Base-by-base conservation (phyloP, 1,284 basidiomycete genomes). In the Apiotrichum porosum region DNA sequence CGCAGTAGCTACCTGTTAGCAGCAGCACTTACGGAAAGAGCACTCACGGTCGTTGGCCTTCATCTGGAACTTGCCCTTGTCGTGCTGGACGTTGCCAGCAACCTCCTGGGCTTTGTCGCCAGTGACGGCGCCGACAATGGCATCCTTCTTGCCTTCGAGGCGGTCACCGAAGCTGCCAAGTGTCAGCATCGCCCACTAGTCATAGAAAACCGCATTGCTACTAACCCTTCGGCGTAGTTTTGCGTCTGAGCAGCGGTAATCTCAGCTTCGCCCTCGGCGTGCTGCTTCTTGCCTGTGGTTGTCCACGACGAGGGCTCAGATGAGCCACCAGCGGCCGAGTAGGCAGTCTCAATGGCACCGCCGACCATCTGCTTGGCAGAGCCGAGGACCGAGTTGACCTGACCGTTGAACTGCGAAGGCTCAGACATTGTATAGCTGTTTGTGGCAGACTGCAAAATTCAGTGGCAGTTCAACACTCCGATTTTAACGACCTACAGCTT, bases 101-200 rank as follows among this genome's bases (percentile, higher is more conserved):
- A 68, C 60, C 65, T 86, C 78, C 66, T 86, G 80, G 28, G 75
- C 49, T 62, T 80, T 80, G 69, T 86, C 84, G 31, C 83, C 84
- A 14, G 76, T 79, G 32, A 85, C 54, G 5, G 84, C 80, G 23
- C 69, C 84, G 30, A 82, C 77, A 24, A 86, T 72, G 19, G 80
- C 74, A 58, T 86, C 83, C 57, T 81, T 81, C 75, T 84, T 85
- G 47, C 85, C 85, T 35, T 69, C 69, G 18, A 82, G 33, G 48
- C 80, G 79, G 66, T 86, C 84, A 8, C 72, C 47, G 4, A 74
- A 70, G 32, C 66, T 68, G 42, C 2, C n/a, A 9, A 10, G 4
- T 23, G 34, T 42, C 17, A 48, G 31, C n/a, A n/a, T n/a, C n/a
- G n/a, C n/a, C n/a, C n/a, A n/a, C n/a, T n/a, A n/a, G n/a, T n/a